Conservation (phyloP, 1,139 yeast genomes). For the Diutina sp. region DNA sequence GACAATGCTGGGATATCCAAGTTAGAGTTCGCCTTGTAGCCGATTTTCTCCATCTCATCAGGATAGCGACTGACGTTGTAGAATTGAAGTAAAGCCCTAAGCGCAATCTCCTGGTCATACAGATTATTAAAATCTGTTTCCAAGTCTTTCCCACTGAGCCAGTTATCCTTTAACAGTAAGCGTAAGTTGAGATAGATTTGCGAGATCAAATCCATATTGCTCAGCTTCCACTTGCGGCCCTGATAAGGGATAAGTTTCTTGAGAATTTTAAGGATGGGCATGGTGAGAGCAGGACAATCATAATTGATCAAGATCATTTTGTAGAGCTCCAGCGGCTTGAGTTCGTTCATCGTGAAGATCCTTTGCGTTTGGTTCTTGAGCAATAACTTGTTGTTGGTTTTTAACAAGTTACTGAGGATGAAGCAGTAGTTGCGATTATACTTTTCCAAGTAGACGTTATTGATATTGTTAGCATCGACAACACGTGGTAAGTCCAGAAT, state of each 20-base stretch:
- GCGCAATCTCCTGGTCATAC: conserved; percentile 75
- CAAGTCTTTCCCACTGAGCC: conserved; percentile 81
- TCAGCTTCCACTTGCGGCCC: conserved; percentile 88
- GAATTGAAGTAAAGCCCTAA: conserved; percentile 68
- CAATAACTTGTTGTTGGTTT: conserved; percentile 29
- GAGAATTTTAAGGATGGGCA: conserved; percentile 58
- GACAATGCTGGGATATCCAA: neutral
- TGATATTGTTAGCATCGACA: conserved; percentile 16
- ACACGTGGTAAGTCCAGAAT: conserved; percentile 15
- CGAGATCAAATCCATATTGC: conserved; percentile 88
- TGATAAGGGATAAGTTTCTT: conserved; percentile 81
- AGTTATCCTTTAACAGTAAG: conserved; percentile 64
- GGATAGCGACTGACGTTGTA: conserved; percentile 56
- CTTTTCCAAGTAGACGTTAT: conserved; percentile 15
- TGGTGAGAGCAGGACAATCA: conserved; percentile 51
- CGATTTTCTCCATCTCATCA: conserved; percentile 37
- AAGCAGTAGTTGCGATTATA: conserved; percentile 33
- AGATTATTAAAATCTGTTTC: conserved; percentile 68
- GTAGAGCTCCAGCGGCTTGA: conserved; percentile 39
- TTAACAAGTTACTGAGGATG: conserved; percentile 31
- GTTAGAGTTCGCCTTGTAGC: conserved; percentile 26
- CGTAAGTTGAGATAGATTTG: conserved; percentile 70
- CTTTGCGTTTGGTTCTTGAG: conserved; percentile 38
- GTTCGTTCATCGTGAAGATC: conserved; percentile 39
- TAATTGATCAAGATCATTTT: conserved; percentile 33